Conservation (phyloP, 805 yeast genomes). For the Zygotorulaspora danielsina region DNA sequence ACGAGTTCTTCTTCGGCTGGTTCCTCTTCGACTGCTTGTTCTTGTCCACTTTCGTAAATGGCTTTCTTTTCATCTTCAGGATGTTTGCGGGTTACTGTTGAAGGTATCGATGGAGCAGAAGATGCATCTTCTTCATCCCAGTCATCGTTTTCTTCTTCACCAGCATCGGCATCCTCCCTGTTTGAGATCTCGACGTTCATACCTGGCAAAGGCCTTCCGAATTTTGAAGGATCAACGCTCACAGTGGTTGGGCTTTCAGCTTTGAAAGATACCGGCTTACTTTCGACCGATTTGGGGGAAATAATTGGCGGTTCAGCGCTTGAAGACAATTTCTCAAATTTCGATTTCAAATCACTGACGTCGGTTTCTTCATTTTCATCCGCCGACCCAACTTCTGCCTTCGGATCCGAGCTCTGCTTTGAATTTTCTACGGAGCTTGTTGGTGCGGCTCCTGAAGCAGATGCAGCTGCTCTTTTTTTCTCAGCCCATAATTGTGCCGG, state of each 20-base stretch:
- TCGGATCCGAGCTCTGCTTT: neutral
- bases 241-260: conserved; percentile 16
- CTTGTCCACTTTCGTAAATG: conserved; percentile 14
- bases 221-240: conserved; percentile 19
- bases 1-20: conserved; percentile 18
- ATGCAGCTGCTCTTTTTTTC: conserved; percentile 55
- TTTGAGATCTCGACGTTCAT: conserved; percentile 27
- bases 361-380: conserved; percentile 29
- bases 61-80: conserved; percentile 12
- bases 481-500: conserved; percentile 98
- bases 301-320: conserved; percentile 25
- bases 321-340: conserved; percentile 33
- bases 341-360: conserved; percentile 38
- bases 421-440: neutral
- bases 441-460: conserved; percentile 32
- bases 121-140: conserved; percentile 26
- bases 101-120: conserved; percentile 18
- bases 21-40: conserved; percentile 15
- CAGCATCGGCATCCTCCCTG: conserved; percentile 21
- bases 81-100: too few species aligned
- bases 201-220: conserved; percentile 36
- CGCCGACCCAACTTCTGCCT: conserved; percentile 21
- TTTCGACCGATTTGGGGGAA: conserved; percentile 22
- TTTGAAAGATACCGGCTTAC: conserved; percentile 20
- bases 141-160: conserved; percentile 24